Conservation (phyloP, 2,329 filamentous ascomycete genomes). For the Cercospora canescens region DNA sequence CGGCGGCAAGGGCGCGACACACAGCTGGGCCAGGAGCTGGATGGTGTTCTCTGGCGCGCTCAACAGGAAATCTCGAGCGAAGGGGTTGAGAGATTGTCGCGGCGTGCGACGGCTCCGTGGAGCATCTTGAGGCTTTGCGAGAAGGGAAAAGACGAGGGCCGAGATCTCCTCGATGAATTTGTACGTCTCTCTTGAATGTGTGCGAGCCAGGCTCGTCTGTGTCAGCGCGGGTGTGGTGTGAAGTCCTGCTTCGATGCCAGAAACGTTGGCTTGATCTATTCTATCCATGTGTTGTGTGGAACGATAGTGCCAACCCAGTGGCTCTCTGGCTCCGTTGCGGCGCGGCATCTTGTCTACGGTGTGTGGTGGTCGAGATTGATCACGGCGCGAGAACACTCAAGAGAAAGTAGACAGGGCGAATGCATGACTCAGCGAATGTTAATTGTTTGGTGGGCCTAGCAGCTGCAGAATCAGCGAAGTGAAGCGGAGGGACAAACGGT, state of each 20-base stretch:
- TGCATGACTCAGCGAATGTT: neutral
- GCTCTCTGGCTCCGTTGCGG: neutral
- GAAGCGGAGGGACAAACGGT: neutral
- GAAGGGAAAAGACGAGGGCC: neutral
- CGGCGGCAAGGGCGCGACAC: neutral
- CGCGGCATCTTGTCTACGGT: neutral
- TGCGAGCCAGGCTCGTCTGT: neutral
- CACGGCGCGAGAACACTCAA: neutral
- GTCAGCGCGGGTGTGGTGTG: neutral
- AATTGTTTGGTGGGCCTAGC: neutral
- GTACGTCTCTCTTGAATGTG: neutral
- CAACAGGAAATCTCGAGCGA: neutral
- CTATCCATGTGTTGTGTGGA: neutral
- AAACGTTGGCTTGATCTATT: neutral
- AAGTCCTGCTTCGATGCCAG: neutral
- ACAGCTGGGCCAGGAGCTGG: neutral
- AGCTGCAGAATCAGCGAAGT: neutral
- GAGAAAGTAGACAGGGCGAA: neutral
- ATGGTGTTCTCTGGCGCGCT: neutral
- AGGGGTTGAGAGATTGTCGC: neutral
- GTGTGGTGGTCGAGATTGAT: neutral
- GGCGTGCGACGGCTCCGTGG: no score
- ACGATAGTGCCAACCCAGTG: neutral
- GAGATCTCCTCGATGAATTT: neutral
- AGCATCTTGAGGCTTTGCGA: neutral